These are phyloP conservation scores for Globisporangium viniferum DNA, from an alignment of 352 stramenopile genomes.

Conservation along the genomic window DNA sequence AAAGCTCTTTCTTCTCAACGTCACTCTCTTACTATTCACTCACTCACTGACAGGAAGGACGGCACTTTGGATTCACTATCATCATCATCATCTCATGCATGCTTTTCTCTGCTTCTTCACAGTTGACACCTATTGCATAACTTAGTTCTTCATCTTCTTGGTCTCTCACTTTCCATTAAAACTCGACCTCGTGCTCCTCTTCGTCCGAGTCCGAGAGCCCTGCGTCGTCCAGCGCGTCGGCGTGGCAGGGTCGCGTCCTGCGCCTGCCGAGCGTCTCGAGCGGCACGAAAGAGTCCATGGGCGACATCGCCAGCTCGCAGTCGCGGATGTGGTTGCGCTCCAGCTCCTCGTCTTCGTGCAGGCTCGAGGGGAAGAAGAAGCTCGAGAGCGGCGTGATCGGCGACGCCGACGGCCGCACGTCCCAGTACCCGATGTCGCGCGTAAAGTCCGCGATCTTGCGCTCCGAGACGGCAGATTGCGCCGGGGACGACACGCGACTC, in stretches of 20 bases:
- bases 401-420: slow-evolving; percentile 41
- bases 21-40: background rate
- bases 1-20: background rate
- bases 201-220: slow-evolving; percentile 9
- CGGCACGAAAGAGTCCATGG: slow-evolving; percentile 39
- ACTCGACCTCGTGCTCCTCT: slow-evolving; percentile 17
- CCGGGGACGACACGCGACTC: slow-evolving; percentile 35
- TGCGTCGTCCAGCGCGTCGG: slow-evolving; percentile 10
- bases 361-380: slow-evolving; percentile 30
- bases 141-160: background rate
- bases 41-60: background rate
- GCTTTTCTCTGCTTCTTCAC: background rate
- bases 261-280: slow-evolving; percentile 28
- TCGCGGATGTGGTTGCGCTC: slow-evolving; percentile 5
- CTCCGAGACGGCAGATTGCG: slow-evolving; percentile 18
- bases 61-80: background rate
- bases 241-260: slow-evolving; percentile 14
- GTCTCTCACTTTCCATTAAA: background rate
- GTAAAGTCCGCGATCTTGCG: slow-evolving; percentile 46
- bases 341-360: slow-evolving; percentile 2
- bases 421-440: slow-evolving; percentile 42
- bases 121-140: background rate
- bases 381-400: slow-evolving; percentile 47
- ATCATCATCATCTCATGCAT: background rate
- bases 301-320: slow-evolving; percentile 9